Percentiles rank a stretch among this genome's conserved stretches.
phyloP scores from a whole-genome alignment of 129 eudicot species.

The Centaurea solstitialis region DNA sequence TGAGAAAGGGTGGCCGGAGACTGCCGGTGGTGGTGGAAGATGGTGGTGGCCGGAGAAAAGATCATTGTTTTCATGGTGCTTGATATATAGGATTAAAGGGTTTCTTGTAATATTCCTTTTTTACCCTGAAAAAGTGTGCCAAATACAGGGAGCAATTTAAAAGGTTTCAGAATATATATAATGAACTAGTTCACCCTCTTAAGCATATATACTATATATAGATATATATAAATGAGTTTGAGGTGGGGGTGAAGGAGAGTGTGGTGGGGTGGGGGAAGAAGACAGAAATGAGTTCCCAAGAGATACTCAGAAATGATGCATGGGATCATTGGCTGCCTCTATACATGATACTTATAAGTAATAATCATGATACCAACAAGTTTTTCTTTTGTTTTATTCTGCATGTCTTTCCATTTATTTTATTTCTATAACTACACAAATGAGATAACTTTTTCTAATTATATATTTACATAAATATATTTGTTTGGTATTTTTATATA shows the following conservation, averaged over 20 bases:
- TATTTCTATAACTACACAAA: not conserved
- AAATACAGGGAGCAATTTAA: conserved; percentile 4
- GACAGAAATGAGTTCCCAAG: conserved; percentile 62
- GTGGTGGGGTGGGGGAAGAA: conserved; percentile 31
- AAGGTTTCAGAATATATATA: conserved; percentile 11
- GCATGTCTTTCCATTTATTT: not conserved
- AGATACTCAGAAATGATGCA: conserved; percentile 51
- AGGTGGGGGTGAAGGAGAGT: not conserved
- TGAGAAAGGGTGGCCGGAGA: conserved; percentile 10
- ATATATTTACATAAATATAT: not conserved
- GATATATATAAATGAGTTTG: not conserved
- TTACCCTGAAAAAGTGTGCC: not conserved
- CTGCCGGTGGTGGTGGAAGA: conserved; percentile 18
- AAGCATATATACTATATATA: not conserved
- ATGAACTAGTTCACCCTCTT: not conserved
- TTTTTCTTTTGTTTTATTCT: not conserved
- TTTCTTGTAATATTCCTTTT: not conserved
- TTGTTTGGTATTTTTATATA: too few species aligned
- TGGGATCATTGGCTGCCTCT: conserved; percentile 52
- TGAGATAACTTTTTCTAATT: not conserved
- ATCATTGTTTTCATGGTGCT: conserved; percentile 11
- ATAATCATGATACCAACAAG: not conserved
- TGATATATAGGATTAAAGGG: not conserved
- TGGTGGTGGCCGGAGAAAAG: conserved; percentile 26
- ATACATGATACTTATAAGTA: conserved; percentile 12